phyloP scores from a whole-genome alignment of 495 filamentous ascomycete species.

The Xylaria scruposa region DNA sequence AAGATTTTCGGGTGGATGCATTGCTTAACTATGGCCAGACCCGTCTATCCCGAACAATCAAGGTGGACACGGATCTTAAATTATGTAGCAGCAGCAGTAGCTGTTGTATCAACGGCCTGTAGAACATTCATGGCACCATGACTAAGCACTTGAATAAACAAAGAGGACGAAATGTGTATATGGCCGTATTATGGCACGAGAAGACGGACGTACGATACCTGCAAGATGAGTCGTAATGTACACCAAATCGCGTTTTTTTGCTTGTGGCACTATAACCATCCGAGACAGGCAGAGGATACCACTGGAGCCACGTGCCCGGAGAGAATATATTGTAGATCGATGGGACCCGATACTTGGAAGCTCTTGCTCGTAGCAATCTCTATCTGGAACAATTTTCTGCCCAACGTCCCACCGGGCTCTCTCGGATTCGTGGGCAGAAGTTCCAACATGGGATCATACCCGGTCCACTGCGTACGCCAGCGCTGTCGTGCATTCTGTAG shows the following conservation, averaged over 20 bases:
- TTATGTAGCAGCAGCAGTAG: neutral
- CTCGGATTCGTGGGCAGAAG: slow-evolving; percentile 17
- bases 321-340: slow-evolving; percentile 27
- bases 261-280: neutral
- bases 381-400: slow-evolving; percentile 38
- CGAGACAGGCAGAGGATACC: slow-evolving; percentile 25
- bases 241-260: neutral
- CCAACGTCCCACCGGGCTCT: slow-evolving; percentile 38
- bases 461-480: slow-evolving; percentile 18
- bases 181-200: neutral
- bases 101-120: neutral
- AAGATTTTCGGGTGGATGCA: neutral
- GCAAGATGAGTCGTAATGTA: slow-evolving; percentile 5
- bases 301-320: slow-evolving; percentile 43
- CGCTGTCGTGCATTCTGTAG: slow-evolving; percentile 25
- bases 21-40: slow-evolving; percentile 17
- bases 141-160: neutral
- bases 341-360: slow-evolving; percentile 16
- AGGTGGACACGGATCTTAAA: slow-evolving; percentile 21
- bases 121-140: slow-evolving; percentile 1
- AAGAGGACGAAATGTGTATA: neutral
- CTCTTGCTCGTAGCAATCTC: slow-evolving; percentile 17
- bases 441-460: slow-evolving; percentile 8
- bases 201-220: neutral
- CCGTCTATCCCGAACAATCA: slow-evolving; percentile 9